Base-by-base conservation (phyloP, 768 basidiomycete genomes). In the Harrya chromipes region DNA sequence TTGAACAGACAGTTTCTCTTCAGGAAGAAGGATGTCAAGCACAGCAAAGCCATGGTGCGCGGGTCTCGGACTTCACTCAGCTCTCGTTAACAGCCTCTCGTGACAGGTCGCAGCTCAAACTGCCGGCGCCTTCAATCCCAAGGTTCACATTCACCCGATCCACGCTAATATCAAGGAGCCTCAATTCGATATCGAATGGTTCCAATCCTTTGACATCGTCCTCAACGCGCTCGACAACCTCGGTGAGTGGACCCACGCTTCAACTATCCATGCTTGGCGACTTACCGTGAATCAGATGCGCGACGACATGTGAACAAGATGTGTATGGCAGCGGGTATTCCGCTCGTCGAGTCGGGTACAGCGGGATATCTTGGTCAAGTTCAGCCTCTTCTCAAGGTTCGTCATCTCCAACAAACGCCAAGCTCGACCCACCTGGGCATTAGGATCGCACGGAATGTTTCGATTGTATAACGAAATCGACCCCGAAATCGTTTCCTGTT, bases 321-420 rank as follows among this genome's bases (percentile, higher is more conserved):
- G 85, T 98, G 97, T 67, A 88, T 97, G 77, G 93, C 95, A 1
- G 90, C 89, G 4, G 76, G 80, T 46, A 81, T 95, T 0, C 94
- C 94, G 0, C 76, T 97, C 7, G 91, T 99, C 19, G 97, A 99
- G 63, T 94, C 90, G 9, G 97, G 97, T 3, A 98, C 97, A 3
- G 92, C 93, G 5, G 97, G 97, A 0, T 99, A 97, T 65, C 77
- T 97, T 6, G 97, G 97, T 12, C 97, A 99, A 64, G 95, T 97
- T 0, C 94, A 97, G 54, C 95, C 97, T 19, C 74, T 98, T 38
- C 70, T 92, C 45, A 92, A 92, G 77, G 93, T 90, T 49, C 37
- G 56, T 46, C 67, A 50, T 7, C 52, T 42, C 23, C 13, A 20
- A 13, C 36, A 4, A 45, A 19, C 4, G 1, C 36, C 37, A 50